phyloP scores from a whole-genome alignment of 2,329 filamentous ascomycete genomes.

The Harringtonia aguacate region DNA sequence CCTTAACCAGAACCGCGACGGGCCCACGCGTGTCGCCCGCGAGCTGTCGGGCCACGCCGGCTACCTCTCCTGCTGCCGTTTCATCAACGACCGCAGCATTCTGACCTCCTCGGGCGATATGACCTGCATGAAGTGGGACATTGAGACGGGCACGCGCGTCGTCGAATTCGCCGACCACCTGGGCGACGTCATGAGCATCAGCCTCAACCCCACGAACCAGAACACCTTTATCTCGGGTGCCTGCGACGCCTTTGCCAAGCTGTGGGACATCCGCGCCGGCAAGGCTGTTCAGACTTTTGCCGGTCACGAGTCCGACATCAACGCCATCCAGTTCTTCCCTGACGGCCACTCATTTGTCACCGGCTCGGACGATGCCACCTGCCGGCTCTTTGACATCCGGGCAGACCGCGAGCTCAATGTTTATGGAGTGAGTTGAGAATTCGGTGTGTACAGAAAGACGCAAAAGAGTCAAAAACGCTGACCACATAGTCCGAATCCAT shows the following conservation, averaged over 20 bases:
- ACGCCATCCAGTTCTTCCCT: conserved; percentile 98
- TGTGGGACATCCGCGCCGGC: conserved; percentile 97
- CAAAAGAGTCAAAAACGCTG: conserved; percentile 6
- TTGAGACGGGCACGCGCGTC: conserved; percentile 93
- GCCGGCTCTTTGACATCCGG: conserved; percentile 93
- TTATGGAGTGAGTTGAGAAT: conserved; percentile 46
- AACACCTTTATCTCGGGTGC: conserved; percentile 99
- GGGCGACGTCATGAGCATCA: conserved; percentile 99
- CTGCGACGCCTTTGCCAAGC: conserved; percentile 95
- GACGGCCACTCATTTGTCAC: conserved; percentile 98
- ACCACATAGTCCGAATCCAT: conserved; percentile 77
- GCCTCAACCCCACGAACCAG: conserved; percentile 97
- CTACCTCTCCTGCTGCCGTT: conserved; percentile 95
- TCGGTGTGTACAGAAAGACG: no score
- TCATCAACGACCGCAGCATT: conserved; percentile 97
- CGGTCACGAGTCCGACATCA: conserved; percentile 97
- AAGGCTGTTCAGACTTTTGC: conserved; percentile 98
- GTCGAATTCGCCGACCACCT: conserved; percentile 98
- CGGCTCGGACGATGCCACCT: conserved; percentile 94
- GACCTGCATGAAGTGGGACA: conserved; percentile 99
- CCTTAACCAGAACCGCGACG: conserved; percentile 84
- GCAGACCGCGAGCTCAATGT: conserved; percentile 72
- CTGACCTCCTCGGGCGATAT: conserved; percentile 97
- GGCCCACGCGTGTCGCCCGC: conserved; percentile 89
- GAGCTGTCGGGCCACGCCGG: conserved; percentile 95